A percentile compares a stretch with the other conserved stretches of the same genome.
Evolutionary conservation across 805 yeast species (phyloP).

Genomic region (Candida methanosorbosa): DNA sequence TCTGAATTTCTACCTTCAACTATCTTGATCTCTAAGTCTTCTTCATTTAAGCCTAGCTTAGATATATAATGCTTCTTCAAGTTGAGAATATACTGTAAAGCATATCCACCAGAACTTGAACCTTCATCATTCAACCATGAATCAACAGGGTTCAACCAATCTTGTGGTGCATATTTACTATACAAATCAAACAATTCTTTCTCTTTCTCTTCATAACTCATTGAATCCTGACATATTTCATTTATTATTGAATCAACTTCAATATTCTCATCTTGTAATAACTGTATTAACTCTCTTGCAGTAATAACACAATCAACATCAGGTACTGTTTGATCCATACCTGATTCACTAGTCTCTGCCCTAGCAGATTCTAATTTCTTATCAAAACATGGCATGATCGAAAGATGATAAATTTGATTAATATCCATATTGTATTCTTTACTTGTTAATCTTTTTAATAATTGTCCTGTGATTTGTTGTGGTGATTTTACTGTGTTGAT

Average conservation of each 20-base stretch:
- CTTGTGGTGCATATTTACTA: slow-evolving; percentile 36
- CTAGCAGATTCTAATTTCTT: slow-evolving; percentile 93
- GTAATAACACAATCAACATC: slow-evolving; percentile 96
- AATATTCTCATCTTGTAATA: slow-evolving; percentile 48
- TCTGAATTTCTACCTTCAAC: slow-evolving; percentile 71
- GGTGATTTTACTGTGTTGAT: slow-evolving; percentile 78
- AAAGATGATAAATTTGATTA: slow-evolving; percentile 58
- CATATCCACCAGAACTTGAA: slow-evolving; percentile 85
- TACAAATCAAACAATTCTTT: slow-evolving; percentile 9
- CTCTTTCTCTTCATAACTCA: slow-evolving; percentile 10
- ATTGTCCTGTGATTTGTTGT: slow-evolving; percentile 83
- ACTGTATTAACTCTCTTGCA: slow-evolving; percentile 73
- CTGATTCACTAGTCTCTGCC: slow-evolving; percentile 39
- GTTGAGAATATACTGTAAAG: slow-evolving; percentile 52
- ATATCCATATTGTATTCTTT: slow-evolving; percentile 20
- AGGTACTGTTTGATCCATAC: slow-evolving; percentile 12
- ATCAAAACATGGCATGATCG: slow-evolving; percentile 96
- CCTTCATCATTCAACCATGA: slow-evolving; percentile 76
- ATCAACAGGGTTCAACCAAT: slow-evolving; percentile 51
- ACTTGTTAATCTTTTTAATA: slow-evolving; percentile 48
- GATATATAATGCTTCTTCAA: slow-evolving; percentile 18
- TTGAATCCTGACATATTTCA: slow-evolving; percentile 8
- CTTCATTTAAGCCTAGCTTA: slow-evolving; percentile 10
- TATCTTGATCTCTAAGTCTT: slow-evolving; percentile 21
- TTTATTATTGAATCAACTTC: slow-evolving; percentile 22